Evolutionary conservation across 2,329 filamentous ascomycete genomes (phyloP), one percentile per base, ranked within the genome.

Genomic region (Penicillium aurantiogriseum): DNA sequence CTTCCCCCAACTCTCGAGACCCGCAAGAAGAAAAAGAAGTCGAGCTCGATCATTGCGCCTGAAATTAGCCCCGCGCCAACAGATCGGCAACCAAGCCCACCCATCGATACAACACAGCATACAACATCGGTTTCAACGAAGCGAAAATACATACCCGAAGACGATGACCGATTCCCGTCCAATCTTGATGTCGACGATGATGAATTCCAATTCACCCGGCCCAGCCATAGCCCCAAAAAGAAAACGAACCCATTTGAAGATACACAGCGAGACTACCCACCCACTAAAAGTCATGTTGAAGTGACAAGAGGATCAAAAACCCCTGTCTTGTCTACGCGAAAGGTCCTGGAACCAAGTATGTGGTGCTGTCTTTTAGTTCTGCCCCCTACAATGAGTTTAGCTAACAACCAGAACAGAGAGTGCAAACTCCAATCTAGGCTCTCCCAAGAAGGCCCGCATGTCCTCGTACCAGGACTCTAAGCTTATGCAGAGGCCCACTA

Each of bases 131-230:
- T 81, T 19, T 77, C 81, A 21, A 86, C 81, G 25, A 86, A 86
- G 71, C 78, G 84, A 48, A 86, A 86, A 66, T 78, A 86, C 51
- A 81, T 77, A 54, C 77, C 80, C 19, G 76, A 81, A 40, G 81
- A 85, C 39, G 78, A 82, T 21, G 77, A 79, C 27, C 54, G 45
- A n/a, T 58, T 66, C 44, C 57, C 60, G 11, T 56, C 60, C 6
- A 51, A 54, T 25, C 35, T 57, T 2, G 40, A 40, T 19, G 40
- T 49, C 17, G 65, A 65, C 8, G 66, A 72, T 23, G 72, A 75
- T 44, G 71, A 69, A 51, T 74, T 74, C 48, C 63, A 74, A 59
- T 75, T 72, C 49, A 72, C 59, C 35, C 68, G 72, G 43, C 63
- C 71, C 23, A 54, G 36, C 42, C 60, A 61, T 19, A 63, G 58